phyloP scores from a whole-genome alignment of 2,329 filamentous ascomycete genomes.

The Cordyceps fumosorosea region DNA sequence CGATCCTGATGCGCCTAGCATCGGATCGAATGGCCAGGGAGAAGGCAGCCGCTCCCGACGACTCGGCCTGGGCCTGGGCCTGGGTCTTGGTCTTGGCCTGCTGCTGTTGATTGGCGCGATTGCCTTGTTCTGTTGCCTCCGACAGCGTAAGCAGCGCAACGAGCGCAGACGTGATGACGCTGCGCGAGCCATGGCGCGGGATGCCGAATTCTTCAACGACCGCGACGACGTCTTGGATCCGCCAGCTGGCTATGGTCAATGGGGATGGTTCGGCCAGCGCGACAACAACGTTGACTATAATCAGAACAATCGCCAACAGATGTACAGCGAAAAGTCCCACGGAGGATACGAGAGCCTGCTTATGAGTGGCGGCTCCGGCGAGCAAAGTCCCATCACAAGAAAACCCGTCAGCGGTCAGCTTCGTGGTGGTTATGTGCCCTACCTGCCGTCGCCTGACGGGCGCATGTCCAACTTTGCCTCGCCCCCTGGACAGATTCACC shows the following conservation, averaged over 20 bases:
- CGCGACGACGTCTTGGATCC: constrained; percentile 41
- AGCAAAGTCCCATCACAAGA: constrained; percentile 23
- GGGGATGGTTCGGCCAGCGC: constrained; percentile 27
- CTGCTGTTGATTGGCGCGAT: constrained; percentile 41
- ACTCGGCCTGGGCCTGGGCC: constrained; percentile 55
- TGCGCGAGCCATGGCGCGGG: constrained; percentile 43
- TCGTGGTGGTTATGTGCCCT: constrained; percentile 27
- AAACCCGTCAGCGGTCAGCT: constrained; percentile 27
- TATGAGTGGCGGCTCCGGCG: constrained; percentile 23
- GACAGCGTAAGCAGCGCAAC: constrained; percentile 29
- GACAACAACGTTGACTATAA: background rate
- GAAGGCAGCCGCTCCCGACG: constrained; percentile 18
- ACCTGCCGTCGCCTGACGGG: constrained; percentile 18
- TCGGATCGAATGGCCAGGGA: constrained; percentile 14
- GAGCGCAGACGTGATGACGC: constrained; percentile 36
- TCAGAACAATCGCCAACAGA: background rate
- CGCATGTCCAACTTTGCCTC: constrained; percentile 23
- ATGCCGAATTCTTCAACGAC: constrained; percentile 38
- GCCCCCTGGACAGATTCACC: constrained; percentile 42
- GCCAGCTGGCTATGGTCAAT: constrained; percentile 6
- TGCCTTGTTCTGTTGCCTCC: constrained; percentile 44
- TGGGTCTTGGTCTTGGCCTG: constrained; percentile 55
- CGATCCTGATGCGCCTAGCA: constrained; percentile 20
- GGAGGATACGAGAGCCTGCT: constrained; percentile 43
- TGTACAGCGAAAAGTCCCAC: constrained; percentile 29